phyloP scores from a whole-genome alignment of 2,329 filamentous ascomycete genomes.

The Hymenoscyphus linearis region DNA sequence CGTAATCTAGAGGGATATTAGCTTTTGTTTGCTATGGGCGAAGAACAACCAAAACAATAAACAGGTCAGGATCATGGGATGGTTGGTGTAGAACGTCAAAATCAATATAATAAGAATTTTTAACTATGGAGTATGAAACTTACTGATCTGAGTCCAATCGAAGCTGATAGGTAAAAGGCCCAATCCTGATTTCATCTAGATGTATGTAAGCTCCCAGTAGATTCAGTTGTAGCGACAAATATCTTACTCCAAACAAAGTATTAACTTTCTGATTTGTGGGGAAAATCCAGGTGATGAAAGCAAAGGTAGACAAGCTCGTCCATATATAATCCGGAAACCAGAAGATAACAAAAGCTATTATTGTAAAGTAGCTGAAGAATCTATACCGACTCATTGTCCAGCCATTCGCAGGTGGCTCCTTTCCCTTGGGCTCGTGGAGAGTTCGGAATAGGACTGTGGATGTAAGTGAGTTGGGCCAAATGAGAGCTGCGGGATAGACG shows the following conservation, averaged over 20 bases:
- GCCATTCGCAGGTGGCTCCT: constrained; percentile 48
- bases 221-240: constrained; percentile 48
- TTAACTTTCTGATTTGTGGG: constrained; percentile 63
- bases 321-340: constrained; percentile 50
- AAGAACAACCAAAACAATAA: too few species aligned
- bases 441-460: constrained; percentile 15
- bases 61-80: too few species aligned
- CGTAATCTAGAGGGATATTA: background rate
- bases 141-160: constrained; percentile 52
- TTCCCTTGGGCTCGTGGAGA: constrained; percentile 54
- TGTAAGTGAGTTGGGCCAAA: constrained; percentile 19
- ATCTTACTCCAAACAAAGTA: constrained; percentile 61
- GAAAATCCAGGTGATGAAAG: constrained; percentile 65
- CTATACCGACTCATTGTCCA: constrained; percentile 44
- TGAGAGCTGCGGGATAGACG: constrained; percentile 37
- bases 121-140: background rate
- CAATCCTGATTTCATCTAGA: constrained; percentile 47
- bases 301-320: constrained; percentile 64
- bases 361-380: constrained; percentile 34
- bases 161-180: constrained; percentile 67
- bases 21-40: background rate
- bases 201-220: constrained; percentile 33
- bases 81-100: background rate
- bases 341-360: constrained; percentile 45
- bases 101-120: background rate